Conservation (phyloP, 2,329 filamentous ascomycete species). For the Cladosporium sp. region DNA sequence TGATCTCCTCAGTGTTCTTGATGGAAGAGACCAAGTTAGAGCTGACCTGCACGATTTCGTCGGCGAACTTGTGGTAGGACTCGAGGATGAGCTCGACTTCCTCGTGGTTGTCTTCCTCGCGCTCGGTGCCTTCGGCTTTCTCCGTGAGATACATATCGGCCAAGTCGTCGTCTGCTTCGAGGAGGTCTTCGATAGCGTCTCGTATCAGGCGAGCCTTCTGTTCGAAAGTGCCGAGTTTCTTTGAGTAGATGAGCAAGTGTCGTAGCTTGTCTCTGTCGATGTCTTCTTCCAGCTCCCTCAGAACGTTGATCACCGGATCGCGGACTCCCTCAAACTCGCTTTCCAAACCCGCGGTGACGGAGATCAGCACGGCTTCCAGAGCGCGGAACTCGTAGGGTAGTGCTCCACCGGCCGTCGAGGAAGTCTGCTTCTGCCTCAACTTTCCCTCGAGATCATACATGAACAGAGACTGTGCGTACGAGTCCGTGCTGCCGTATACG, state of each 20-base stretch:
- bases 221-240: constrained; percentile 93
- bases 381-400: constrained; percentile 95
- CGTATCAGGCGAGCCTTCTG: constrained; percentile 92
- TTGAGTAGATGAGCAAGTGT: constrained; percentile 86
- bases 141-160: constrained; percentile 94
- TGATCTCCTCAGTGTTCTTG: constrained; percentile 95
- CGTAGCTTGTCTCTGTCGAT: constrained; percentile 93
- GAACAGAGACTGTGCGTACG: constrained; percentile 92
- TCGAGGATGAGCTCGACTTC: constrained; percentile 96
- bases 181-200: constrained; percentile 88
- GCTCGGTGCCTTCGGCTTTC: constrained; percentile 67
- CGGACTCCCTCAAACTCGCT: constrained; percentile 91
- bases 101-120: constrained; percentile 82
- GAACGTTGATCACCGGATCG: constrained; percentile 83
- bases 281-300: constrained; percentile 90
- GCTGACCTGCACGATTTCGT: constrained; percentile 95
- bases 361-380: constrained; percentile 89
- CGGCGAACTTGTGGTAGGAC: constrained; percentile 95
- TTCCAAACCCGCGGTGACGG: constrained; percentile 85
- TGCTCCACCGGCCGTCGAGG: constrained; percentile 45
- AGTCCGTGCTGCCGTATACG: constrained; percentile 89
- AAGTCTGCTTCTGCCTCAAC: constrained; percentile 70
- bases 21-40: constrained; percentile 92
- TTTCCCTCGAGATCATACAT: constrained; percentile 97
- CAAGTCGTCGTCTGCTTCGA: constrained; percentile 94